phyloP scores from a whole-genome alignment of 192 early-diverging fungal genomes.

The Mortierella claussenii region DNA sequence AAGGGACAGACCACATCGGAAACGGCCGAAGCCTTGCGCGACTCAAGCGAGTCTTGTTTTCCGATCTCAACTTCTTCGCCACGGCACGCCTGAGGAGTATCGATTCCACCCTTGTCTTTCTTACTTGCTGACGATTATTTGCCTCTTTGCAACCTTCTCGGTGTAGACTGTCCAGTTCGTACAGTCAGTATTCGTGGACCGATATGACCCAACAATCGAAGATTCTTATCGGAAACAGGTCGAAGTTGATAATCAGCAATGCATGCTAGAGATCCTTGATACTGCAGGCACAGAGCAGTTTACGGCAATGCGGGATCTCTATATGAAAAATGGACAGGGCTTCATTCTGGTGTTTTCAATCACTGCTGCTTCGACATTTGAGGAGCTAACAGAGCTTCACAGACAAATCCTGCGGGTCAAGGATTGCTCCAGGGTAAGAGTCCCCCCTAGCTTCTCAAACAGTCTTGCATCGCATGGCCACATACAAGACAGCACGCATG shows the following conservation, averaged over 20 bases:
- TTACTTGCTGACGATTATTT: no score
- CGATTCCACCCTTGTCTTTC: background rate
- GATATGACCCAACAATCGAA: slow-evolving; percentile 97
- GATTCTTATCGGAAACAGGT: slow-evolving; percentile 91
- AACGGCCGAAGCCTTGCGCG: no score
- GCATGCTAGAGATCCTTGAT: slow-evolving; percentile 91
- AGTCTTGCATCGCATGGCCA: no score
- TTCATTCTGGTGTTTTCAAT: slow-evolving; percentile 91
- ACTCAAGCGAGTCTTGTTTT: no score
- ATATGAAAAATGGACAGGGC: slow-evolving; percentile 92
- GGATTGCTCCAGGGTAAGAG: slow-evolving; percentile 68
- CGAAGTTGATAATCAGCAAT: slow-evolving; percentile 81
- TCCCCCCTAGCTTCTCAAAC: background rate
- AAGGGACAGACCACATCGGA: background rate
- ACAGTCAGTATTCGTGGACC: slow-evolving; percentile 90
- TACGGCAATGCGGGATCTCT: slow-evolving; percentile 82
- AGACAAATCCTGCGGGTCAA: slow-evolving; percentile 86
- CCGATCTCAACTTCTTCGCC: no score
- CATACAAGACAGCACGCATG: no score
- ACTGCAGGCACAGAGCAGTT: slow-evolving; percentile 84
- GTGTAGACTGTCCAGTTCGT: slow-evolving; percentile 87
- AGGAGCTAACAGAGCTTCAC: slow-evolving; percentile 80
- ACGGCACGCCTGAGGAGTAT: no score
- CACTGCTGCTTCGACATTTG: slow-evolving; percentile 74
- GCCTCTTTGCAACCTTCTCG: background rate